These are phyloP conservation scores for Magnusiomyces ingens DNA, from an alignment of 1,139 yeast species.

Conservation along the genomic window DNA sequence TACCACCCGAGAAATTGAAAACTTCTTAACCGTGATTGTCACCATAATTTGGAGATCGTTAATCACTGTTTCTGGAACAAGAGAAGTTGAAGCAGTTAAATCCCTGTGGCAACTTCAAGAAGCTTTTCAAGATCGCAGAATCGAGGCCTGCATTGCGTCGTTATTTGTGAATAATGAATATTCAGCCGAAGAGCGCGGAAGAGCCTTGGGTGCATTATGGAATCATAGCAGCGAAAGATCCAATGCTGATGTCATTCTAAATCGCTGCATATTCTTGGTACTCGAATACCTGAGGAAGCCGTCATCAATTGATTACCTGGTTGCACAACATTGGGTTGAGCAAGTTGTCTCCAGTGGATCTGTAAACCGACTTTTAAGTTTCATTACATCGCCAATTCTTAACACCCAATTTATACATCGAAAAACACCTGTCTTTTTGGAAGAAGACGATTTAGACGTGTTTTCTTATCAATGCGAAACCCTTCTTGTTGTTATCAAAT, in stretches of 20 bases:
- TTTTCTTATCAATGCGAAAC: conserved; percentile 17
- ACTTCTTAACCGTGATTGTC: conserved; percentile 17
- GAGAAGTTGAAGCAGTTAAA: conserved; percentile 58
- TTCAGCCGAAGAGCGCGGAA: conserved; percentile 21
- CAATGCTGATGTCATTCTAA: conserved; percentile 42
- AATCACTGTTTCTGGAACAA: conserved; percentile 42
- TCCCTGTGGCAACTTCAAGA: conserved; percentile 36
- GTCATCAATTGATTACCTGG: conserved; percentile 23
- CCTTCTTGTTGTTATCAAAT: conserved; percentile 16
- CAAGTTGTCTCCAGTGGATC: conserved; percentile 49
- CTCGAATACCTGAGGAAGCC: conserved; percentile 53
- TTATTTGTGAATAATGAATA: conserved; percentile 23
- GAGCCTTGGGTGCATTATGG: conserved; percentile 39
- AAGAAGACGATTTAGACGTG: conserved; percentile 17
- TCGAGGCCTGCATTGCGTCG: conserved; percentile 35
- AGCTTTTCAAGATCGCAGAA: conserved; percentile 28
- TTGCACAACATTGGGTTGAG: conserved; percentile 53
- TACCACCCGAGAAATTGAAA: conserved; percentile 20
- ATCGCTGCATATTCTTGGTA: conserved; percentile 60
- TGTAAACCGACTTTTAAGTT: conserved; percentile 51
- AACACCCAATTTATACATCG: conserved; percentile 25
- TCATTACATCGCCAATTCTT: conserved; percentile 48
- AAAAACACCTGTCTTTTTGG: conserved; percentile 45
- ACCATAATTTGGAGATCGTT: conserved; percentile 27
- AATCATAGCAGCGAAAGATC: conserved; percentile 35